phyloP scores from a whole-genome alignment of 495 filamentous ascomycete genomes.

The Tricharina praecox region DNA sequence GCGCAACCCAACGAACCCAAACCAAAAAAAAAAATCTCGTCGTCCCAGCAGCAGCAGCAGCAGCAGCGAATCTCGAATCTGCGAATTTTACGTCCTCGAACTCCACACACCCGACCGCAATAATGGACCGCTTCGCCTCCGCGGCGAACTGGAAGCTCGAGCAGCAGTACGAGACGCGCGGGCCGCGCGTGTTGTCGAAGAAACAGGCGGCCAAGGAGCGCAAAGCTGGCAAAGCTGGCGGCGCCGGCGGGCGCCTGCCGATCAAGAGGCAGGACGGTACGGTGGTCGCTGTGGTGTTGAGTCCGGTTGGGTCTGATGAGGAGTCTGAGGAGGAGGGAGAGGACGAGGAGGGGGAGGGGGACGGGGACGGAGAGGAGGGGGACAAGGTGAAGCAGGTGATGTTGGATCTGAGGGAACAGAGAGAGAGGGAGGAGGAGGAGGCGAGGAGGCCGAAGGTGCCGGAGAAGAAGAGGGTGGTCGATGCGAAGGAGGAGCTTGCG shows the following conservation, averaged over 20 bases:
- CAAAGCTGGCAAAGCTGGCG: no score
- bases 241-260: no score
- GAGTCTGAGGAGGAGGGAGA: not conserved
- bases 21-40: no score
- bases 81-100: no score
- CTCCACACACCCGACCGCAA: not conserved
- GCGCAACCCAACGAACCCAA: no score
- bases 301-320: constrained; percentile 16
- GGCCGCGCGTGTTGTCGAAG: constrained; percentile 47
- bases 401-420: constrained; percentile 14
- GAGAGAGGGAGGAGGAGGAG: constrained; percentile 27
- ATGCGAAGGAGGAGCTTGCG: constrained; percentile 85
- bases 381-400: not conserved
- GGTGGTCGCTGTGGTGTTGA: constrained; percentile 42
- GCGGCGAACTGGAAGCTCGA: constrained; percentile 61
- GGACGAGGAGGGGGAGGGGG: not conserved
- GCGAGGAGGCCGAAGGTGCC: constrained; percentile 34
- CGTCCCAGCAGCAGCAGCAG: no score
- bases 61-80: no score
- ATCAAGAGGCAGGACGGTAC: constrained; percentile 65
- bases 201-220: constrained; percentile 39
- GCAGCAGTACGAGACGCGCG: constrained; percentile 66
- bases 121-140: constrained; percentile 16
- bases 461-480: constrained; percentile 56
- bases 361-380: not conserved